These are phyloP conservation scores for Amylostereum areolatum DNA, from an alignment of 1,284 basidiomycete genomes.

Conservation along the genomic window DNA sequence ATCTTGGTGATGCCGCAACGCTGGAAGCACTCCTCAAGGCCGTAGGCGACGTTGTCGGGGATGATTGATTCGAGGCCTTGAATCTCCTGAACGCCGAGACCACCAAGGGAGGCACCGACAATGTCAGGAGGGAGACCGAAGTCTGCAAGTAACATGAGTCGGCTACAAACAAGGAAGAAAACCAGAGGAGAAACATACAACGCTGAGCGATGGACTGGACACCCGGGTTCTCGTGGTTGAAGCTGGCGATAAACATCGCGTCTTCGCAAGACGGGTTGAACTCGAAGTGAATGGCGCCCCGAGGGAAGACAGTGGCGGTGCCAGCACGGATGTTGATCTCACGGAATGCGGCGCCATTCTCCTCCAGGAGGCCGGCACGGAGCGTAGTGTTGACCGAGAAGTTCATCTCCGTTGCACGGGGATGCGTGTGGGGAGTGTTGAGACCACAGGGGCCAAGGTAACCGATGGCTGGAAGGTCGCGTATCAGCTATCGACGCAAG, in stretches of 20 bases:
- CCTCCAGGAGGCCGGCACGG: constrained; percentile 26
- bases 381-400: constrained; percentile 27
- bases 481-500: background rate
- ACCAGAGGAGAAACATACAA: constrained; percentile 23
- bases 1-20: constrained; percentile 11
- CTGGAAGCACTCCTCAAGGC: constrained; percentile 13
- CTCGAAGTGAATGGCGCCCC: constrained; percentile 31
- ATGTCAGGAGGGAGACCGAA: constrained; percentile 29
- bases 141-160: constrained; percentile 8
- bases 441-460: constrained; percentile 22
- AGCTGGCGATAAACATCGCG: constrained; percentile 10
- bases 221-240: constrained; percentile 30
- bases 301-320: constrained; percentile 26
- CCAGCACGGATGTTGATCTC: constrained; percentile 25
- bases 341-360: constrained; percentile 29
- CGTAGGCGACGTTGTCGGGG: constrained; percentile 15
- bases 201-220: constrained; percentile 22
- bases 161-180: background rate
- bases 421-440: constrained; percentile 33
- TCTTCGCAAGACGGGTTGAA: constrained; percentile 24
- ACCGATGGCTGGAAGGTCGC: constrained; percentile 5
- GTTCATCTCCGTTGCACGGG: constrained; percentile 31
- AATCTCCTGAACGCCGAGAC: constrained; percentile 27
- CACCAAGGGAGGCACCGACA: constrained; percentile 26
- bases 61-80: constrained; percentile 19